Base-by-base conservation (phyloP, 2,329 filamentous ascomycete species). In the Fusarium denticulatum region DNA sequence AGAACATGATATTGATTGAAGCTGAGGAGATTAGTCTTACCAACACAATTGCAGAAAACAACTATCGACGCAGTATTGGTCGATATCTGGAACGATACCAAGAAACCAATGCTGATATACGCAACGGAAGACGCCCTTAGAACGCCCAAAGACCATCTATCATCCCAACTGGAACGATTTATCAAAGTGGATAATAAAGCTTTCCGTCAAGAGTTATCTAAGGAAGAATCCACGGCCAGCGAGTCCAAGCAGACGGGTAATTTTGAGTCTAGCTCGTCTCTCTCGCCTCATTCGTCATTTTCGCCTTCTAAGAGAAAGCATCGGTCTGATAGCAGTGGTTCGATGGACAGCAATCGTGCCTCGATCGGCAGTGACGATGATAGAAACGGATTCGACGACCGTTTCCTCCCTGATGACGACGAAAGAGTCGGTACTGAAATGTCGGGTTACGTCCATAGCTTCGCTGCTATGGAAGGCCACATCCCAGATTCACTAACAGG, bases 71-170 rank as follows among this genome's bases (percentile, higher is more conserved):
- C 83, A 39, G 84, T 88, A 30, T 79, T 88, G 7, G 77, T 81
- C 53, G 83, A 85, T 15, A 83, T 88, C 26, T 87, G 85, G 79
- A 80, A 82, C 13, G 86, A 88, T 53, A 85, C 84, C 14, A 87
- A 85, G 61, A 83, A 81, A 24, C 84, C 85, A 0, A 74, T 88
- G 24, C 75, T 90, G 7, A 80, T 90, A 9, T 90, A 90, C 73
- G 88, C 88, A 28, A 87, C 86, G 8, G 86, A 89, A 55, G 61
- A 71, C 10, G 76, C 76, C 14, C 40, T 78, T 15, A 32, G 58
- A 24, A 65, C 69, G n/a, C 70, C 76, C 18, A 67, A 45, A 36
- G 62, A 42, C n/a, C 79, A 83, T 16, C 78, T 89, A 22, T 81
- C 87, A 46, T 74, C 81, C 20, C 69, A 77, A 5, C 71, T 82